Evolutionary conservation across 2,329 filamentous ascomycete genomes (phyloP), one percentile per base, ranked within the genome.

Genomic region (Anisogramma anomala): DNA sequence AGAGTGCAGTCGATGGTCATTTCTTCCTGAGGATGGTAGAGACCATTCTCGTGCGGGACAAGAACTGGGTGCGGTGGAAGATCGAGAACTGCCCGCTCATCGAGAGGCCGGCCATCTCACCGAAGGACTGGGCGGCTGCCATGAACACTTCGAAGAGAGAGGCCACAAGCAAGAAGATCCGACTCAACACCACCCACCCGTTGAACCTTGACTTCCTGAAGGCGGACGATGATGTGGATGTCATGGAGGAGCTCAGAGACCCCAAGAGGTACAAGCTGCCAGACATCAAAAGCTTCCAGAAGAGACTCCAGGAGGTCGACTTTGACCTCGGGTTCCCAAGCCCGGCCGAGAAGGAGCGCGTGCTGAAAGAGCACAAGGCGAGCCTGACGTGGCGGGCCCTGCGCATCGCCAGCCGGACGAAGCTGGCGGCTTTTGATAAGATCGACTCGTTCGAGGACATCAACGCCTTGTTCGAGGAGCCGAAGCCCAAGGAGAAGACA

Each of bases 1-100:
- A 83, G 55, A 72, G 80, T 52, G 84, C 84, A 15, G 65, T 71
- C 31, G 88, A 94, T 54, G 91, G 91, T 22, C 84, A 85, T 49
- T 94, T 94, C 61, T 98, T 96, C 61, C 83, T 87, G 62, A 82
- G 91, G 28, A 94, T 96, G 77, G 87, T 98, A 23, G 89, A 96
- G 58, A 96, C 88, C 10, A 89, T 98, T 23, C 74, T 98, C 22
- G 85, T 86, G 18, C 75, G 91, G 48, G 91, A 99, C 61, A 96
- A 95, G 67, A 95, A 96, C 57, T 98, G 93, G 93, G 87, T 93
- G 33, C 82, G 87, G 48, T 99, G 91, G 91, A 99, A 99, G 64
- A 81, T 89, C 46, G 87, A 95, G 58, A 85, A 81, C 50, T 98
- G 91, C 58, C 85, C 86, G 18, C 75, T 82, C 5, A 96, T 99